phyloP scores from a whole-genome alignment of 2,329 filamentous ascomycete species.

The Paraconiothyrium brasiliense region DNA sequence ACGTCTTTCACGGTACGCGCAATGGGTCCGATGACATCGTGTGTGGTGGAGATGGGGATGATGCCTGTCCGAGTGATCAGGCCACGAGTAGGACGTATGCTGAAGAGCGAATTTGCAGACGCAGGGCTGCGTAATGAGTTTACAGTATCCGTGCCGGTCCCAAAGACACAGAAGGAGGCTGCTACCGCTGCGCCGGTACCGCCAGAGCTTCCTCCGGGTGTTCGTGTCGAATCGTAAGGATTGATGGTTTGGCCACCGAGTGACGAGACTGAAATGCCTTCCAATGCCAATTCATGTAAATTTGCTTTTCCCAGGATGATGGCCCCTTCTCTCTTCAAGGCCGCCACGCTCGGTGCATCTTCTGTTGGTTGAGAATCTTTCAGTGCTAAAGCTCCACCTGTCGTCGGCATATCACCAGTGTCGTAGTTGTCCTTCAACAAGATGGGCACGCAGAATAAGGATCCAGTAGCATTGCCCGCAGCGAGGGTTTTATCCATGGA shows the following conservation, averaged over 20 bases:
- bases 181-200: conserved; percentile 70
- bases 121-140: conserved; percentile 69
- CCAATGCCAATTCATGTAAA: conserved; percentile 70
- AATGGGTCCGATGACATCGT: conserved; percentile 66
- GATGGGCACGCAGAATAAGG: conserved; percentile 69
- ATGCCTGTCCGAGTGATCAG: conserved; percentile 62
- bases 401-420: conserved; percentile 65
- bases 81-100: conserved; percentile 66
- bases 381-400: conserved; percentile 63
- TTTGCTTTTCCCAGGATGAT: conserved; percentile 67
- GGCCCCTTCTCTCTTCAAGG: conserved; percentile 61
- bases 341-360: conserved; percentile 62
- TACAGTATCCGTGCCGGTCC: conserved; percentile 68
- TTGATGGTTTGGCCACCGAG: conserved; percentile 72
- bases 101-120: conserved; percentile 68
- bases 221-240: conserved; percentile 72
- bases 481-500: conserved; percentile 58
- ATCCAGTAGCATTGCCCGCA: conserved; percentile 59
- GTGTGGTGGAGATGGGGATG: conserved; percentile 65
- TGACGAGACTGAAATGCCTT: conserved; percentile 70
- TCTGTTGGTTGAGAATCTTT: conserved; percentile 56
- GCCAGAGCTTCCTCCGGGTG: conserved; percentile 71
- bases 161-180: conserved; percentile 66
- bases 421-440: conserved; percentile 73
- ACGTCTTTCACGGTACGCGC: conserved; percentile 62